Base-by-base conservation (phyloP, 2,329 filamentous ascomycete species). In the Penicillium sp. region DNA sequence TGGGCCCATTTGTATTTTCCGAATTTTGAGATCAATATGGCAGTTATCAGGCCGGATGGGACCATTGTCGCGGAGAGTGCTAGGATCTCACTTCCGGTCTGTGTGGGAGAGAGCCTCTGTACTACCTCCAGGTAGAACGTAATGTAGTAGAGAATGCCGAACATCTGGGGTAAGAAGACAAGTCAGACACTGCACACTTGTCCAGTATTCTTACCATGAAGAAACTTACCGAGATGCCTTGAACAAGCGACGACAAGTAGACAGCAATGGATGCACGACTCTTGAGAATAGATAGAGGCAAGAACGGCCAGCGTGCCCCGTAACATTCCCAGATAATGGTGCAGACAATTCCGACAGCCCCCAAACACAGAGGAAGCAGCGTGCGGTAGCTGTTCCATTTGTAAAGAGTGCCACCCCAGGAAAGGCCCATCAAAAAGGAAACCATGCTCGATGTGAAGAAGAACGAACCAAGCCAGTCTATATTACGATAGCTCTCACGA, bases 391-490 rank as follows among this genome's bases (percentile, higher is more conserved):
- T 73, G 5, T 35, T 49, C 77, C 77, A 80, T 1, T 72, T 62
- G 55, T 74, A 71, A 39, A 74, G 69, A 4, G 72, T 65, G 4
- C 77, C 77, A 2, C 74, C 77, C 70, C 75, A 79, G 0, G 74
- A 75, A 2, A 79, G 59, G 2, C 70, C 73, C 31, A 79, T 66
- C 6, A 80, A 70, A 52, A 77, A 72, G 44, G 62, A 67, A 0
- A 75, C 76, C 27, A 71, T 66, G 19, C 70, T 67, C 4, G 69
- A 66, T 9, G 78, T 66, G 60, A 79, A 79, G 6, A 80, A 63
- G 6, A 70, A 27, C 9, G 67, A 70, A 2, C 78, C 78, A 4
- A 76, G 47, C 74, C 74, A 79, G 60, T 79, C 77, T 10, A 75
- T 71, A 1, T 56, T 56, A 9, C 27, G 33, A 27, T 71, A 47